These are phyloP conservation scores for Leccinellum luteum DNA, from an alignment of 768 basidiomycete species.

Conservation along the genomic window DNA sequence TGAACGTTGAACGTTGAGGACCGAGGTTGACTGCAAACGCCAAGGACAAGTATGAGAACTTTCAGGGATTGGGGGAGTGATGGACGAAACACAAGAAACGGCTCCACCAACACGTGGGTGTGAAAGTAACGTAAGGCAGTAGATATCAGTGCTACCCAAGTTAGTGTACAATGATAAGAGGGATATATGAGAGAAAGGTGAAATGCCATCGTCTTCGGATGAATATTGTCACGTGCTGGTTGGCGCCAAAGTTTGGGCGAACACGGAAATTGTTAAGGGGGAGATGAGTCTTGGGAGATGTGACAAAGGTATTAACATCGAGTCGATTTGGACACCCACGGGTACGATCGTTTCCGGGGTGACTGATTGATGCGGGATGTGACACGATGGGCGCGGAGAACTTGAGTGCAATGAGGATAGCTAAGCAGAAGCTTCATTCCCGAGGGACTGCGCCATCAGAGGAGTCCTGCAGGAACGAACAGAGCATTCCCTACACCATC, in stretches of 20 bases:
- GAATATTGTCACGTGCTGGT: slow-evolving; percentile 9
- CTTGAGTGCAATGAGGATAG: slow-evolving; percentile 4
- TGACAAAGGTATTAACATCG: not conserved
- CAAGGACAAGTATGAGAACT: not conserved
- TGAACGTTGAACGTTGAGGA: too few relatives aligned
- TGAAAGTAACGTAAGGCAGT: slow-evolving; percentile 14
- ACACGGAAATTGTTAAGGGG: slow-evolving; percentile 15
- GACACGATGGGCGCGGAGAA: slow-evolving; percentile 15
- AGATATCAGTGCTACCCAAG: not conserved
- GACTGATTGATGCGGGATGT: slow-evolving; percentile 3
- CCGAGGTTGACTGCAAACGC: not conserved
- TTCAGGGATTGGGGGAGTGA: not conserved
- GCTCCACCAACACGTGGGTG: slow-evolving; percentile 8
- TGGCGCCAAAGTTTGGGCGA: slow-evolving; percentile 1
- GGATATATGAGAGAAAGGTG: not conserved
- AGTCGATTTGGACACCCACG: not conserved
- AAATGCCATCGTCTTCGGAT: not conserved
- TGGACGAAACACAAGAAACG: not conserved
- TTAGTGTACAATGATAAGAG: slow-evolving; percentile 6
- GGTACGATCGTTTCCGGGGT: not conserved
- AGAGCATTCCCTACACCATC: not conserved
- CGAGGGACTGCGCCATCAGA: not conserved
- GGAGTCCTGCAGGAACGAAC: not conserved
- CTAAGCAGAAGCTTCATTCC: slow-evolving; percentile 11
- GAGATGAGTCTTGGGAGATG: too few relatives aligned